Conservation (phyloP, 129 eudicot species). For the Ambrosia artemisiifolia region DNA sequence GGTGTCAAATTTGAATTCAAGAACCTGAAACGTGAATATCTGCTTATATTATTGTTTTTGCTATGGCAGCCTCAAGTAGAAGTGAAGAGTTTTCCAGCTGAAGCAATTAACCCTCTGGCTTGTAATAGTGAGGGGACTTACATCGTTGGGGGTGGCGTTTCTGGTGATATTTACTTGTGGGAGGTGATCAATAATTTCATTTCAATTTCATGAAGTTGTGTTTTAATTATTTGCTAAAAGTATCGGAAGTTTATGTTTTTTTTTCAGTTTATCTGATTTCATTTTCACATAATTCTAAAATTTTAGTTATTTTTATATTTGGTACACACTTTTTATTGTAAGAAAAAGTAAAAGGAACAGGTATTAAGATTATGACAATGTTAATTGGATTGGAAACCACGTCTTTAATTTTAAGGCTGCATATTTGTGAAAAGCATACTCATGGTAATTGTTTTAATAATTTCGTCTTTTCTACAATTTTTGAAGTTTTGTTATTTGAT, state of each 20-base stretch:
- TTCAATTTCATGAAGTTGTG: not conserved
- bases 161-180: constrained; percentile 80
- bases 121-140: constrained; percentile 64
- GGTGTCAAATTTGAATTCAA: not conserved
- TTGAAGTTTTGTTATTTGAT: not conserved
- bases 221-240: not conserved
- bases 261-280: not conserved
- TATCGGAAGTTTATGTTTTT: not conserved
- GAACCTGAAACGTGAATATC: not conserved
- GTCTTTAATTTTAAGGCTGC: not conserved
- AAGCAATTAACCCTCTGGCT: constrained; percentile 62
- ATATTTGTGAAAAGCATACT: not conserved
- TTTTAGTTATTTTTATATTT: not conserved
- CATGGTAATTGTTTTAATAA: not conserved
- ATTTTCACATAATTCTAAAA: not conserved
- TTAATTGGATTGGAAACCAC: not conserved
- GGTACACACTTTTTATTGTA: not conserved
- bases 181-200: constrained; percentile 42
- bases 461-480: not conserved
- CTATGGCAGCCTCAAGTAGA: constrained; percentile 72
- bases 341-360: not conserved
- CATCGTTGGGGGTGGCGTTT: constrained; percentile 66
- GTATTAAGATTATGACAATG: not conserved
- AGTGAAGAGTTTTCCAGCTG: constrained; percentile 88
- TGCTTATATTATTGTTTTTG: not conserved